Base-by-base conservation (phyloP, 306 rosid genomes). In the Purshia tridentata region DNA sequence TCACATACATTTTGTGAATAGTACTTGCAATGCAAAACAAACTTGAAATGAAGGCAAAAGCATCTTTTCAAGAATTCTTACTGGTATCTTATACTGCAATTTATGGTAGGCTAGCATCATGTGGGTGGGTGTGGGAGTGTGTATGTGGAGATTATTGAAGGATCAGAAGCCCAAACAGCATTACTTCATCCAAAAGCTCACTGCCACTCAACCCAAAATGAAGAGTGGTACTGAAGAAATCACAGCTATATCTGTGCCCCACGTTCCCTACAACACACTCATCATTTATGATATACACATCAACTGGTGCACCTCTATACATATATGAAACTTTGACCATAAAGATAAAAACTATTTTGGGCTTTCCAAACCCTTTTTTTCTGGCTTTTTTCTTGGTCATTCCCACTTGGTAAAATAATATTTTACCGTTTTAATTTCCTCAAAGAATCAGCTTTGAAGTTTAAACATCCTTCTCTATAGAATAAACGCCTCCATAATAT, bases 41-140 rank as follows among this genome's bases (percentile, higher is more conserved):
- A 56, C 79, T 77, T 84, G 76, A 73, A 76, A 76, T 63, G 90
- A 86, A 78, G 82, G 84, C 83, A 76, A 82, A 86, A 79, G 80
- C 74, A 80, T 82, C 76, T 73, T 63, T 69, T 35, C 46, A 55
- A 69, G 76, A 66, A 81, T 69, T 82, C 57, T 65, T 52, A 37
- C 35, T 57, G 78, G 70, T 57, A 66, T 58, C 82, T 83, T 80
- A 66, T 48, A 60, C 46, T 85, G 76, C 84, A 75, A 77, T 75
- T 76, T 76, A 75, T 77, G 80, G 66, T 18, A 41, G 7, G 54
- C 71, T 70, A 78, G 80, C 64, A 82, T 81, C 90, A 82, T 84
- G 86, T 84, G 87, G 85, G 44, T 56, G 14, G 37, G 39, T 67
- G 64, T 5, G 12, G 13, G 12, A 11, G 64, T 19, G 61, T 52